Conservation (phyloP, 2,329 filamentous ascomycete genomes). For the Anisogramma anomala region DNA sequence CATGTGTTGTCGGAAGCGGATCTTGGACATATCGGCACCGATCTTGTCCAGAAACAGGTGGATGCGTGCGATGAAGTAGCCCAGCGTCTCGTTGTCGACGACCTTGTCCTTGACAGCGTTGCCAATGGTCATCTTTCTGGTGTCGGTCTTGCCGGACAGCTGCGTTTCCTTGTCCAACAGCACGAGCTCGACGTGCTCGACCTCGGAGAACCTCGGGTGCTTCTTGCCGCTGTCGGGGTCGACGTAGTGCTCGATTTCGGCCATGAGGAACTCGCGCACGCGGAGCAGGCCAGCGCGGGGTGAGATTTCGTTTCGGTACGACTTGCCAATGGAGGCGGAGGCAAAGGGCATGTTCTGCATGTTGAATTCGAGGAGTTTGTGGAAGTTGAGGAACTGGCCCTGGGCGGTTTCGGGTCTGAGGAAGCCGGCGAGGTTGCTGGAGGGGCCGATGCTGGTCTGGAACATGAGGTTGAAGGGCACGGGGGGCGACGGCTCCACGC, state of each 20-base stretch:
- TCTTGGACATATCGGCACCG: constrained; percentile 75
- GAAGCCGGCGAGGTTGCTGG: constrained; percentile 74
- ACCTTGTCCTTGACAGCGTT: constrained; percentile 71
- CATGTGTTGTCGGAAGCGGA: constrained; percentile 98
- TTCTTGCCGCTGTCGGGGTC: constrained; percentile 93
- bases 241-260: constrained; percentile 97
- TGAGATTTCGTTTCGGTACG: constrained; percentile 96
- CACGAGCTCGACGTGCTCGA: constrained; percentile 71
- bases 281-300: constrained; percentile 82
- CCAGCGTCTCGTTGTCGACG: constrained; percentile 94
- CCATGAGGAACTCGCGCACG: constrained; percentile 96
- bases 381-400: constrained; percentile 95
- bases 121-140: constrained; percentile 65
- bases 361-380: constrained; percentile 93
- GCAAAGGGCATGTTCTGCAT: constrained; percentile 93
- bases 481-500: constrained; percentile 64
- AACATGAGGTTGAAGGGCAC: constrained; percentile 99
- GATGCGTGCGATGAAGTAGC: constrained; percentile 93
- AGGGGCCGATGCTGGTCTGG: constrained; percentile 86
- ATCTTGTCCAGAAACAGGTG: constrained; percentile 82
- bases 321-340: constrained; percentile 93
- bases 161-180: constrained; percentile 80
- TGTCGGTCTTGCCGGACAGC: constrained; percentile 69
- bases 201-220: constrained; percentile 75
- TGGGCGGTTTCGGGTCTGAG: constrained; percentile 92